Conservation (phyloP, 805 yeast genomes). For the Teunomyces cretensis region DNA sequence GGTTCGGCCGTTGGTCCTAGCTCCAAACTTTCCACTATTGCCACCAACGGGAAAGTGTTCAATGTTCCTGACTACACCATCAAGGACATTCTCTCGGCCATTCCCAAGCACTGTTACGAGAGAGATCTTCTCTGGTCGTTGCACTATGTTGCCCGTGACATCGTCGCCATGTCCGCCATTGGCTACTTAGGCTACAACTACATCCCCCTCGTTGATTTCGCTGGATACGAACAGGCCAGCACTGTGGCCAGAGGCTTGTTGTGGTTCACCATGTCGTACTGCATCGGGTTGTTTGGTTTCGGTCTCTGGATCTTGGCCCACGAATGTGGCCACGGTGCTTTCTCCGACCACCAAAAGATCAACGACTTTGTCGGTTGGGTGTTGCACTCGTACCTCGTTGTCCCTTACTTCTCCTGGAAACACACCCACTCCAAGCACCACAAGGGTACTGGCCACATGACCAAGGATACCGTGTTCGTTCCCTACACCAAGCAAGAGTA, state of each 20-base stretch:
- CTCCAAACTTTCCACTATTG: conserved; percentile 45
- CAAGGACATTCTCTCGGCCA: conserved; percentile 69
- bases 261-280: conserved; percentile 57
- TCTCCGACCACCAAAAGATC: conserved; percentile 66
- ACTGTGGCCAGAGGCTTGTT: conserved; percentile 46
- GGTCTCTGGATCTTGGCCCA: conserved; percentile 88
- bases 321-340: conserved; percentile 91
- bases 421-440: conserved; percentile 84
- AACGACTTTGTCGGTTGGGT: conserved; percentile 84
- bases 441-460: conserved; percentile 82
- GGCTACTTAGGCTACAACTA: conserved; percentile 54
- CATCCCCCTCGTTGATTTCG: conserved; percentile 47
- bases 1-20: conserved; percentile 3
- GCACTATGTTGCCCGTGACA: conserved; percentile 68
- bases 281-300: conserved; percentile 67
- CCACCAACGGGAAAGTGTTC: conserved; percentile 65
- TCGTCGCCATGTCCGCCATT: conserved; percentile 45
- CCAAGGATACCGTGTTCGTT: conserved; percentile 82
- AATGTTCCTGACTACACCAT: conserved; percentile 74
- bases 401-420: conserved; percentile 89
- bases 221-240: conserved; percentile 23
- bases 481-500: conserved; percentile 67
- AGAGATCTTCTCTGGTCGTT: conserved; percentile 56
- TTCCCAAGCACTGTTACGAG: conserved; percentile 74
- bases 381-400: conserved; percentile 73